Evolutionary conservation across 129 eudicot genomes (phyloP).

Genomic region (Lonicera japonica): DNA sequence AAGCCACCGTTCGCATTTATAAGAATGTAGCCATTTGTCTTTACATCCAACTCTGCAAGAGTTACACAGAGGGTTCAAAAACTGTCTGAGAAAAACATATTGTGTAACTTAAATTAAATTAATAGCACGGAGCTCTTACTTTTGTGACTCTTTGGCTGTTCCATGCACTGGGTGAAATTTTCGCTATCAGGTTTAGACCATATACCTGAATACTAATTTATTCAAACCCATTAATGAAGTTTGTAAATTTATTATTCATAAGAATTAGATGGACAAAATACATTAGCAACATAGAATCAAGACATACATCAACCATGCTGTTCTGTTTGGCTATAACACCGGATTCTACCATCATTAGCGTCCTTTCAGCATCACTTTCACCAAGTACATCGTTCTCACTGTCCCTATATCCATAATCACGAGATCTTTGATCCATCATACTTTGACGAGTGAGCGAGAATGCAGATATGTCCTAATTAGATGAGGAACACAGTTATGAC

Average conservation of each 20-base stretch:
- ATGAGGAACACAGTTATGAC: conserved; percentile 10
- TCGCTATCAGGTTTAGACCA: conserved; percentile 82
- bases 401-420: conserved; percentile 33
- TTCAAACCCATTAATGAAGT: conserved; percentile 20
- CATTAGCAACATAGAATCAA: conserved; percentile 4
- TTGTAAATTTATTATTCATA: conserved; percentile 3
- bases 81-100: too few species aligned
- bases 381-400: conserved; percentile 19
- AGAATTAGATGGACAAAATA: not conserved
- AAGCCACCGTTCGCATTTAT: conserved; percentile 99
- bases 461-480: conserved; percentile 56
- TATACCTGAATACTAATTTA: conserved; percentile 62
- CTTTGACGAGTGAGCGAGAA: conserved; percentile 32
- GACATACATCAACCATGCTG: conserved; percentile 51
- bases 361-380: conserved; percentile 47
- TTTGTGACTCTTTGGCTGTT: conserved; percentile 63
- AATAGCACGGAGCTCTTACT: conserved; percentile 36
- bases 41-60: conserved; percentile 66
- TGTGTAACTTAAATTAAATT: not conserved
- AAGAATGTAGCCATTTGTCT: conserved; percentile 79
- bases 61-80: not conserved
- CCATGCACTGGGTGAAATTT: conserved; percentile 76
- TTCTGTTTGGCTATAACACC: conserved; percentile 39
- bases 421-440: conserved; percentile 37
- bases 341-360: conserved; percentile 57